These are phyloP conservation scores for Alternaria sp. DNA, from an alignment of 2,329 filamentous ascomycete species.

Conservation along the genomic window DNA sequence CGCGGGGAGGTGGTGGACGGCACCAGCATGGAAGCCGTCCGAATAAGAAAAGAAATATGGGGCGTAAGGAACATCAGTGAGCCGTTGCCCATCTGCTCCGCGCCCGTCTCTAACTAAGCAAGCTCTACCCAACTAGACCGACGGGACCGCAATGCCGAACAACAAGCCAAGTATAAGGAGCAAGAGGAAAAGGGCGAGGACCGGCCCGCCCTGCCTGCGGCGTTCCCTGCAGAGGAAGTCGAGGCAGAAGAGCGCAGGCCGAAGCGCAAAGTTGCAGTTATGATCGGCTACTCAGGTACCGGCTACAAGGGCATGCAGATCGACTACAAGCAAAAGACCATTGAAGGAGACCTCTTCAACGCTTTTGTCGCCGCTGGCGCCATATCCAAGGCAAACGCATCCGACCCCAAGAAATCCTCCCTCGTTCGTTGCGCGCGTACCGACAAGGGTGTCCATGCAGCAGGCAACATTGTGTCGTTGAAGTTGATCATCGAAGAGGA, in stretches of 20 bases:
- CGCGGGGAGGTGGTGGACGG: constrained; percentile 40
- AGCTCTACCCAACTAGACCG: constrained; percentile 56
- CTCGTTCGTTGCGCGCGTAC: constrained; percentile 93
- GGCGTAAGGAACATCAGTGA: constrained; percentile 70
- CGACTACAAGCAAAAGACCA: constrained; percentile 77
- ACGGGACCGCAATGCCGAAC: constrained; percentile 52
- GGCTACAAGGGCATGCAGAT: constrained; percentile 99
- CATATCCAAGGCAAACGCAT: constrained; percentile 94
- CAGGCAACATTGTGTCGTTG: constrained; percentile 91
- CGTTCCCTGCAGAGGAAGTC: constrained; percentile 80
- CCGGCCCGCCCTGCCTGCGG: constrained; percentile 60
- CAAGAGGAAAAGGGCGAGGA: constrained; percentile 44
- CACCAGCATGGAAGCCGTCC: constrained; percentile 48
- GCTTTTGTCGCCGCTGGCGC: constrained; percentile 91
- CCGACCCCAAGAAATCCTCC: constrained; percentile 95
- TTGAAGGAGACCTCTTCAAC: constrained; percentile 92
- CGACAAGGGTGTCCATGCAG: constrained; percentile 96
- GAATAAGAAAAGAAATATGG: constrained; percentile 71
- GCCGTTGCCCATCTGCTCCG: constrained; percentile 24
- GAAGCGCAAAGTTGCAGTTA: constrained; percentile 94
- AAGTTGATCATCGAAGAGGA: constrained; percentile 95
- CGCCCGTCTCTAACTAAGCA: constrained; percentile 50
- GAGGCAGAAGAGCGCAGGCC: constrained; percentile 84
- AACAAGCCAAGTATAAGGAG: constrained; percentile 49
- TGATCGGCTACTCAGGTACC: constrained; percentile 94